Evolutionary conservation across 208 protist species (phyloP), one percentile per base, ranked within the genome.

Genomic region (Borovskyia barvae): DNA sequence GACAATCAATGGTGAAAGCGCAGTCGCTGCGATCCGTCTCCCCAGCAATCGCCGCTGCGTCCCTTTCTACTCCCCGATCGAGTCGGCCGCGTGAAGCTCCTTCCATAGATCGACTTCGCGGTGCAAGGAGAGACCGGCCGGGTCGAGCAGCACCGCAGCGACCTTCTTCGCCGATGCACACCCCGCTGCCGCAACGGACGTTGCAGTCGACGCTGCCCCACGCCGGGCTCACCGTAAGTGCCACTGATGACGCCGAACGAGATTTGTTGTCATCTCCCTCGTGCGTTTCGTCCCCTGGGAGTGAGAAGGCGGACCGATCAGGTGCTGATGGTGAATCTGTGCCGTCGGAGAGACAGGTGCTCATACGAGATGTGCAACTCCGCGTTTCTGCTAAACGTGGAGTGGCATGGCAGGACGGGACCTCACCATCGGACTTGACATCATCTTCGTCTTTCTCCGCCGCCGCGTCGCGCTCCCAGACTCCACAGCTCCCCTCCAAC

Each of bases 371-470:
- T 32, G 17, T 29, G 36, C 24, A 14, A 24, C 66, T 82, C 28
- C 52, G 77, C 53, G 75, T 82, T 17, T 82, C 75, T 0, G 56
- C 75, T 0, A 17, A 6, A 12, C 75, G 75, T 17, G 57, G 66
- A 3, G 43, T 39, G 51, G 58, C 50, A 4, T 74, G 66, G 52
- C 43, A 52, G 26, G 37, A 46, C 3, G 48, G 14, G 32, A 25
- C 42, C 19, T 41, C 41, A 14, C 15, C 26, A 5, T 40, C 36
- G 7, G 57, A 25, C n/a, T 47, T 36, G 2, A 14, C 26, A 0
- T 39, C 63, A 0, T 43, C 72, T 11, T 64, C 62, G 14, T 64
- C 64, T 0, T 40, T 12, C 9, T 30, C 45, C 32, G 7, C 5
- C 17, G 30, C 25, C 43, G 29, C 20, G 30, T 36, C 22, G 41